Base-by-base conservation (phyloP, 768 basidiomycete species). In the Termitomyces heimii region DNA sequence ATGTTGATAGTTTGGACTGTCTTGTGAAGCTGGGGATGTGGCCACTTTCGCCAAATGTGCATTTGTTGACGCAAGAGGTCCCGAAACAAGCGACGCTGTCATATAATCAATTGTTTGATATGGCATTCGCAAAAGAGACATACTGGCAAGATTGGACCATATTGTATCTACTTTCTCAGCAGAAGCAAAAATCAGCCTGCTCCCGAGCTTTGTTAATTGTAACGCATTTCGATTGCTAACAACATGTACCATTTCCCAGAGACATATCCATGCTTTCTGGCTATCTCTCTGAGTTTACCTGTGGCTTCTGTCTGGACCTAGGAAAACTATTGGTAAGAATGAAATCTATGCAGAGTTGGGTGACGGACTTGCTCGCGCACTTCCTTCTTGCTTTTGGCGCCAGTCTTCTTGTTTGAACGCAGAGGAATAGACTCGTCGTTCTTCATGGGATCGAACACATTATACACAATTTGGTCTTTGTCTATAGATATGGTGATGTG, bases 341-440 rank as follows among this genome's bases (percentile, higher is more conserved):
- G 31, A 35, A 35, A 32, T 26, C 5, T 24, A 20, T 29, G 5
- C 20, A 26, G n/a, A 20, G 10, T 34, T 40, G 48, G 20, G 40
- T 34, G 32, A 49, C 69, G 20, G 66, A 87, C 88, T 71, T 84
- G 73, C 67, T 90, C 88, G 42, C 86, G 79, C 7, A 86, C 68
- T 68, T 90, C 86, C 66, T 88, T 90, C 69, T 90, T 91, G 63
- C 86, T 86, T 70, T 80, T 85, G 0, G 76, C 75, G 6, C 87
- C 87, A 22, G 83, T 82, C 68, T 88, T 89, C 70, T 89, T 90
- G 65, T 74, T 89, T 5, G 83, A 77, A 6, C 86, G 83, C 5
- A 77, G 55, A 6, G 89, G 88, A 32, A 90, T 89, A 0, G 83
- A 76, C 3, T 71, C 67, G 56, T 89, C 85, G 52, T 85, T 82